phyloP scores from a whole-genome alignment of 139 green algal species.

The Chlorella vulgaris region DNA sequence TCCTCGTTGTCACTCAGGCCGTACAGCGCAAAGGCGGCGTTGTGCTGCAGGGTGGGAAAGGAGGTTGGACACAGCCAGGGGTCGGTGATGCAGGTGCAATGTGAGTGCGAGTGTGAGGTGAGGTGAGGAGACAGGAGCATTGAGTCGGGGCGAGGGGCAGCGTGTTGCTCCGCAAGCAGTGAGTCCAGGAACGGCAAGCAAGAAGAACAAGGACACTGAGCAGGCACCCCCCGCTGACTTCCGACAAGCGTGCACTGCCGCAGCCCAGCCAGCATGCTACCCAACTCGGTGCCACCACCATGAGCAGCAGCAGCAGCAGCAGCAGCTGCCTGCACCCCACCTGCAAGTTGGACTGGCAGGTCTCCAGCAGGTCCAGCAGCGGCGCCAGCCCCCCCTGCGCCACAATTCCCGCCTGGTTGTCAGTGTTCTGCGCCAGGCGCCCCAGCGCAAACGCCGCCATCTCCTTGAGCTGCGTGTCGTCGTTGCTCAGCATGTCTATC shows the following conservation, averaged over 20 bases:
- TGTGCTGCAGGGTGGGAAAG: conserved; percentile 74
- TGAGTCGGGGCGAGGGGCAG: too few relatives aligned
- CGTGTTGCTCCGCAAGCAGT: too few relatives aligned
- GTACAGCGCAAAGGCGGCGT: conserved; percentile 96
- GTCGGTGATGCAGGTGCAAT: background rate
- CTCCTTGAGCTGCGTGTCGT: conserved; percentile 85
- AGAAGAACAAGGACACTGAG: background rate
- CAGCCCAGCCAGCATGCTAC: background rate
- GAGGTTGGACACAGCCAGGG: background rate
- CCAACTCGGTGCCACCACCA: conserved; percentile 70
- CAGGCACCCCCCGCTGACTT: too few relatives aligned
- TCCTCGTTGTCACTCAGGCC: conserved; percentile 97
- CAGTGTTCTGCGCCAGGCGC: conserved; percentile 89
- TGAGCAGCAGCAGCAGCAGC: too few relatives aligned
- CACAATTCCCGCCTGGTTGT: conserved; percentile 93
- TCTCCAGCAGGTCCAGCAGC: conserved; percentile 93
- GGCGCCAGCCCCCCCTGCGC: conserved; percentile 82
- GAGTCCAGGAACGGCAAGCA: background rate
- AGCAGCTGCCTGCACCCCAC: too few relatives aligned
- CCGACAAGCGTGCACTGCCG: too few relatives aligned
- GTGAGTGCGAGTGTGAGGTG: background rate
- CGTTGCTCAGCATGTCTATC: conserved; percentile 87
- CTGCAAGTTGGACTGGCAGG: conserved; percentile 80
- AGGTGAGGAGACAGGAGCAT: too few relatives aligned
- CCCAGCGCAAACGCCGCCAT: conserved; percentile 99